Evolutionary conservation across 2,329 filamentous ascomycete species (phyloP).

Genomic region (Catunica adiposa): DNA sequence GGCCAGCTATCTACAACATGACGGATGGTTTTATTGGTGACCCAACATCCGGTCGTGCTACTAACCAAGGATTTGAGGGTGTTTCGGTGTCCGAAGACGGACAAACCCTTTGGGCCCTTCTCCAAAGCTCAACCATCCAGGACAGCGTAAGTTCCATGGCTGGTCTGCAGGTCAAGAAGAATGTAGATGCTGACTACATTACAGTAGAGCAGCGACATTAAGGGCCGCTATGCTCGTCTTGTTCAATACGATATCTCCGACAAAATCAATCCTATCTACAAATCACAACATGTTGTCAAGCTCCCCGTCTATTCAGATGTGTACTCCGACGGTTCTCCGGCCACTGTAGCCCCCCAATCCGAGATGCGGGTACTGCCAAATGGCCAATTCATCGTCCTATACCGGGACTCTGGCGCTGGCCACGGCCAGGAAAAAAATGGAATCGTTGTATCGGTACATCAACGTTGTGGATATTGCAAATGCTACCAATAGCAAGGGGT

Average conservation of each 20-base stretch:
- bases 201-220: conserved; percentile 18
- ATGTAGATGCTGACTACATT: background rate
- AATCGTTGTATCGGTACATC: conserved; percentile 48
- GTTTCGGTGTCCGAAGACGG: conserved; percentile 47
- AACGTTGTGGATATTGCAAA: conserved; percentile 49
- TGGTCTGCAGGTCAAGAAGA: background rate
- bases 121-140: conserved; percentile 42
- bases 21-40: conserved; percentile 35
- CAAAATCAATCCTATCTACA: conserved; percentile 29
- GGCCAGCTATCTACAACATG: conserved; percentile 42
- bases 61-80: conserved; percentile 64
- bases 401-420: conserved; percentile 45
- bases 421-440: conserved; percentile 34
- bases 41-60: conserved; percentile 44
- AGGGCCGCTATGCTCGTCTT: conserved; percentile 41
- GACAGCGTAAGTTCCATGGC: conserved; percentile 15
- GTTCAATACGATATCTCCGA: conserved; percentile 43
- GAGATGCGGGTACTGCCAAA: conserved; percentile 49
- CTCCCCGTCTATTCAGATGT: conserved; percentile 42
- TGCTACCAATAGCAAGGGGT: conserved; percentile 42
- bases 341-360: conserved; percentile 44
- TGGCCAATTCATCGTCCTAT: conserved; percentile 49
- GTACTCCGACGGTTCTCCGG: conserved; percentile 27
- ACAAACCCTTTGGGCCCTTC: conserved; percentile 44
- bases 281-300: conserved; percentile 48